These are phyloP conservation scores for Penicillium palitans DNA, from an alignment of 2,329 filamentous ascomycete species.

Conservation along the genomic window DNA sequence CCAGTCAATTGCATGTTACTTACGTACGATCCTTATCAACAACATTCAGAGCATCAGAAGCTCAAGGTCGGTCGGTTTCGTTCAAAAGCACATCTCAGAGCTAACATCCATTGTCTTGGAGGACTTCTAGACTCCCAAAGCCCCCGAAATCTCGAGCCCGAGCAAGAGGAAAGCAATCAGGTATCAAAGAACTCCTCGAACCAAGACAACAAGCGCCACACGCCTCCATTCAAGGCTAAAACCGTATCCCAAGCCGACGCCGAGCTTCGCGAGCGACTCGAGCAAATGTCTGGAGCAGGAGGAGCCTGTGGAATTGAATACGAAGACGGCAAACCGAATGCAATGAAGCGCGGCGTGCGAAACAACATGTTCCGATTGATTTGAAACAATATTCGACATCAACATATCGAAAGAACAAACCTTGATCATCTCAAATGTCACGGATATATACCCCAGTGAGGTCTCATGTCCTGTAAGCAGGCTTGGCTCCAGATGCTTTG, in stretches of 20 bases:
- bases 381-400: conserved; percentile 14
- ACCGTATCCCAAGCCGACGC: conserved; percentile 65
- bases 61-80: conserved; percentile 5
- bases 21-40: conserved; percentile 6
- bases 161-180: neutral
- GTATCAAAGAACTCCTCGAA: neutral
- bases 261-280: conserved; percentile 65
- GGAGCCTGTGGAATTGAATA: conserved; percentile 72
- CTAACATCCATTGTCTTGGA: neutral
- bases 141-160: neutral
- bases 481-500: neutral
- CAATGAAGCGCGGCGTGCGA: conserved; percentile 72
- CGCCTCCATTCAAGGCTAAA: conserved; percentile 45
- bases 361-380: conserved; percentile 78
- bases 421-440: neutral
- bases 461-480: neutral
- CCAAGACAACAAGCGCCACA: conserved; percentile 7
- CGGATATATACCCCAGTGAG: neutral
- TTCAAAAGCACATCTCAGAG: neutral
- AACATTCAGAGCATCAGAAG: conserved; percentile 1
- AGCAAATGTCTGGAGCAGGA: conserved; percentile 67
- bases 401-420: neutral
- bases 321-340: conserved; percentile 69
- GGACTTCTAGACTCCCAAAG: neutral
- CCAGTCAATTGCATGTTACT: neutral